Conservation (phyloP, 805 yeast species). For the Metschnikowia kunwiensis region DNA sequence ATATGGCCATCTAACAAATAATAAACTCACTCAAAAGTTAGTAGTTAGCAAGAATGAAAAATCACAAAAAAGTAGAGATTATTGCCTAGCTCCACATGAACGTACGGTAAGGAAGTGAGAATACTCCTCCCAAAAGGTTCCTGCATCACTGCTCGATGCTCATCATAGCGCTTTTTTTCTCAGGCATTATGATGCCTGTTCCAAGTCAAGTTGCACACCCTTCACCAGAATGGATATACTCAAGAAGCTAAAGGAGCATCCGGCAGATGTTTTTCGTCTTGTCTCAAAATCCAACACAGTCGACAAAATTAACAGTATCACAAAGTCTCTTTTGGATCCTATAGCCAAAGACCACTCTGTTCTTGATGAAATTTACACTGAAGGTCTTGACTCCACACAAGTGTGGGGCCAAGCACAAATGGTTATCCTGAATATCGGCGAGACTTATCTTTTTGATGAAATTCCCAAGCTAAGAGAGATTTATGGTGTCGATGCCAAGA, state of each 20-base stretch:
- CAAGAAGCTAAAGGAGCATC: conserved; percentile 13
- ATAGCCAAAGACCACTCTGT: conserved; percentile 54
- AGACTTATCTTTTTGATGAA: conserved; percentile 52
- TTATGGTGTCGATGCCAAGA: conserved; percentile 19
- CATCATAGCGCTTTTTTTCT: conserved; percentile 11
- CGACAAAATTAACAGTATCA: conserved; percentile 28
- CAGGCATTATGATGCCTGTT: conserved; percentile 1
- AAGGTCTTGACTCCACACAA: conserved; percentile 86
- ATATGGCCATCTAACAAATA: too few relatives aligned
- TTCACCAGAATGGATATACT: conserved; percentile 14
- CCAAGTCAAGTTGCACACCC: neutral
- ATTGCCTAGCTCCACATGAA: too few relatives aligned
- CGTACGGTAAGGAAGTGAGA: too few relatives aligned
- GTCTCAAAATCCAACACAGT: conserved; percentile 8
- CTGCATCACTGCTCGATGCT: conserved; percentile 18
- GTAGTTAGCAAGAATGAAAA: too few relatives aligned
- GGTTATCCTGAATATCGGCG: conserved; percentile 75
- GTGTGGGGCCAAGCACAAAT: conserved; percentile 92
- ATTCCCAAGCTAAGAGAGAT: conserved; percentile 50
- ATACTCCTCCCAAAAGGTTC: too few relatives aligned
- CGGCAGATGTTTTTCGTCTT: conserved; percentile 15
- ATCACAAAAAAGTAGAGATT: too few relatives aligned
- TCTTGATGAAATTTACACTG: conserved; percentile 75
- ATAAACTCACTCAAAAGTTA: too few relatives aligned
- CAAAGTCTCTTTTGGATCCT: conserved; percentile 57